A percentile compares a stretch with the other conserved stretches of the same genome.
phyloP scores from a whole-genome alignment of 805 yeast species.

The Wickerhamomyces kurtzmanii region DNA sequence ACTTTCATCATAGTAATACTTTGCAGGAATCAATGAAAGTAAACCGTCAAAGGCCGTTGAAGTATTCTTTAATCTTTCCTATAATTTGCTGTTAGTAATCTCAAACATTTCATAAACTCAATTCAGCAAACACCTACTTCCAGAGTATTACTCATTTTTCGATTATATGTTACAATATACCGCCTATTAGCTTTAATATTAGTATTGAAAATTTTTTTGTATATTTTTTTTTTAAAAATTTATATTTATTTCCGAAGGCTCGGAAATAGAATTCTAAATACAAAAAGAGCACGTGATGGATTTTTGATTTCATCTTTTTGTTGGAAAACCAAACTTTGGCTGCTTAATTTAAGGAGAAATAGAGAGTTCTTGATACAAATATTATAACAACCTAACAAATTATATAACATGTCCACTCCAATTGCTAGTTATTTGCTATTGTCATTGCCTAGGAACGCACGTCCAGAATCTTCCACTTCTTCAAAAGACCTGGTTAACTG shows the following conservation, averaged over 20 bases:
- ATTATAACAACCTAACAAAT: too few species aligned
- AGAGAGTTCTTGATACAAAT: too few species aligned
- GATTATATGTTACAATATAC: too few species aligned
- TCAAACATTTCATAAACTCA: conserved; percentile 1
- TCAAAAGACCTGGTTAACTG: conserved; percentile 31
- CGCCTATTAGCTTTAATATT: too few species aligned
- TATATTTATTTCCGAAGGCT: too few species aligned
- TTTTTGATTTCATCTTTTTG: too few species aligned
- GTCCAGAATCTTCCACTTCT: conserved; percentile 40
- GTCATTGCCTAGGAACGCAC: conserved; percentile 43
- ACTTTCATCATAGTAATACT: conserved; percentile 86
- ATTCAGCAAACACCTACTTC: conserved; percentile 34
- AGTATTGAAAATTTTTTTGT: too few species aligned
- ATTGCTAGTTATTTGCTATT: conserved; percentile 39
- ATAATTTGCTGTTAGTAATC: conserved; percentile 3
- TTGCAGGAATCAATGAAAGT: conserved; percentile 86
- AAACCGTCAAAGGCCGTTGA: conserved; percentile 83
- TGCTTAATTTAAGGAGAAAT: too few species aligned
- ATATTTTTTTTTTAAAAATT: too few species aligned
- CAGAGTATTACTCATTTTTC: conserved; percentile 42
- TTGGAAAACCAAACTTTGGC: too few species aligned
- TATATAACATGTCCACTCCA: conserved; percentile 17
- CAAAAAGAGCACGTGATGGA: not conserved
- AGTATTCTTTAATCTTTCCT: conserved; percentile 73
- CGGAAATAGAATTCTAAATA: too few species aligned